phyloP scores from a whole-genome alignment of 306 rosid genomes.

The Abrus precatorius region DNA sequence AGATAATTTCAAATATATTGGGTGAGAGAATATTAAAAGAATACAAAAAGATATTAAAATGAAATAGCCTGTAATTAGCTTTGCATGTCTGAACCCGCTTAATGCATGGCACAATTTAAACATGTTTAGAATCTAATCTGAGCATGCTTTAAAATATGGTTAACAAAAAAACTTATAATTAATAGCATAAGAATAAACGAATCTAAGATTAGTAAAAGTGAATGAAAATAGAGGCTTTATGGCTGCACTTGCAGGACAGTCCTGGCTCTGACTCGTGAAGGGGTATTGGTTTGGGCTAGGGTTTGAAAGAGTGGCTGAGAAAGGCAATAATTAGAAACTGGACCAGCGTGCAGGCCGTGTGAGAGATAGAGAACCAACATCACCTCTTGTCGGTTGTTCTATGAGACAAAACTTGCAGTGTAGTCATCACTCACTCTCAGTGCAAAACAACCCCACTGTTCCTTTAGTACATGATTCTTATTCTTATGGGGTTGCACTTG shows the following conservation, averaged over 20 bases:
- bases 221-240: no score
- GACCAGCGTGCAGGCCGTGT: slow-evolving; percentile 71
- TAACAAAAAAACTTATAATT: no score
- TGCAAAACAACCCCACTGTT: slow-evolving; percentile 49
- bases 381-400: slow-evolving; percentile 79
- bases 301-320: slow-evolving; percentile 55
- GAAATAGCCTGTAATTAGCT: not conserved
- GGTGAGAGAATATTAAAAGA: no score
- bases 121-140: no score
- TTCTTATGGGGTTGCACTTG: not conserved
- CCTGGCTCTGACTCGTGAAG: not conserved
- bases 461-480: slow-evolving; percentile 21
- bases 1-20: no score
- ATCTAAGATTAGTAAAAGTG: no score
- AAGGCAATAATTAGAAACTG: slow-evolving; percentile 68
- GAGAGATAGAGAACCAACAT: slow-evolving; percentile 70
- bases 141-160: no score
- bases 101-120: not conserved
- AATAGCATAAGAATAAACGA: no score
- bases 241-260: no score
- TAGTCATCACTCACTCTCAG: slow-evolving; percentile 47
- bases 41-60: no score
- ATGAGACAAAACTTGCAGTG: slow-evolving; percentile 47
- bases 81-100: not conserved
- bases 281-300: slow-evolving; percentile 21